These are phyloP conservation scores for Vitis cinerea DNA, from an alignment of 164 flowering plant species.

Conservation along the genomic window DNA sequence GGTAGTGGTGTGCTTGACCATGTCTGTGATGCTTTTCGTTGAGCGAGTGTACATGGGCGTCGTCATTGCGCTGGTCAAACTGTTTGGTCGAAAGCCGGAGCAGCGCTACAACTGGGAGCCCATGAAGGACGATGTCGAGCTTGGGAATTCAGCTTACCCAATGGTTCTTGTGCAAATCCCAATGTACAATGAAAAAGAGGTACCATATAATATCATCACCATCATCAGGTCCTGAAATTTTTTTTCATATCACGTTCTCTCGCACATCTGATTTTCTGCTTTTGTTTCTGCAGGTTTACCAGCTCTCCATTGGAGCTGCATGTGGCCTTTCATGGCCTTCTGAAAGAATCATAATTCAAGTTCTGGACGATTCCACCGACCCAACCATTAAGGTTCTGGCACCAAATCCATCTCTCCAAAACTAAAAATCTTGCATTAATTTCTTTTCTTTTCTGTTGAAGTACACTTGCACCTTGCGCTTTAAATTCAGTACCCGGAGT, in stretches of 20 bases:
- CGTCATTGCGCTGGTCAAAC: slow-evolving; percentile 42
- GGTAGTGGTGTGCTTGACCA: slow-evolving; percentile 26
- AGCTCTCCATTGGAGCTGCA: slow-evolving; percentile 83
- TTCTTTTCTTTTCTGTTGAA: too few relatives aligned
- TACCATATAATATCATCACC: not conserved
- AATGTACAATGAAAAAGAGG: slow-evolving; percentile 88
- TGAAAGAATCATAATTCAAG: slow-evolving; percentile 73
- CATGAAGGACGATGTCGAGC: slow-evolving; percentile 48
- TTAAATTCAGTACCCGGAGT: too few relatives aligned
- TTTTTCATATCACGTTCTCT: too few relatives aligned
- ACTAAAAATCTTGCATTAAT: too few relatives aligned
- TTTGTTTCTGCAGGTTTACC: slow-evolving; percentile 53
- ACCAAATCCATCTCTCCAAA: too few relatives aligned
- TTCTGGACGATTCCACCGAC: slow-evolving; percentile 84
- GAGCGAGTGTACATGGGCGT: slow-evolving; percentile 57
- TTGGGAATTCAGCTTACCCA: slow-evolving; percentile 44
- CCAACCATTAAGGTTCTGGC: slow-evolving; percentile 55
- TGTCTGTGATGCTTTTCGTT: slow-evolving; percentile 56
- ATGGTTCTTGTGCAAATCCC: slow-evolving; percentile 83
- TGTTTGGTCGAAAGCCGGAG: slow-evolving; percentile 43
- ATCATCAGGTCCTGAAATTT: too few relatives aligned
- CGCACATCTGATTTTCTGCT: not conserved
- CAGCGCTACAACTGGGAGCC: slow-evolving; percentile 54
- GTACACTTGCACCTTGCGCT: too few relatives aligned
- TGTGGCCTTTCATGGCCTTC: slow-evolving; percentile 85